These are phyloP conservation scores for Biscogniauxia marginata DNA, from an alignment of 2,329 filamentous ascomycete genomes.

Conservation along the genomic window DNA sequence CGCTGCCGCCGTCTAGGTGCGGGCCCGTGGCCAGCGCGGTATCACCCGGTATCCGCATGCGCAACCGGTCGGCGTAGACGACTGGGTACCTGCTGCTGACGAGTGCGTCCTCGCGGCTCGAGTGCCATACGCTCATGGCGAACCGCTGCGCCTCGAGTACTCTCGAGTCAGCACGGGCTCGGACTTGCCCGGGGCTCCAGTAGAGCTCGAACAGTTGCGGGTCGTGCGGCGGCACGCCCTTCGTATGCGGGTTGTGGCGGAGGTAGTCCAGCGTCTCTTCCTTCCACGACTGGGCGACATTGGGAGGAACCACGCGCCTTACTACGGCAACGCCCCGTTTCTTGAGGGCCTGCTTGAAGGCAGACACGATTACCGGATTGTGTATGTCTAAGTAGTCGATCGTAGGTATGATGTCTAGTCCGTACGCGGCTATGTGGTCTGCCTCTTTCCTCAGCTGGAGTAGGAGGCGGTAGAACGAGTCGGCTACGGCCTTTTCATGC, in stretches of 20 bases:
- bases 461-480: conserved; percentile 43
- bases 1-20: conserved; percentile 71
- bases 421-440: conserved; percentile 34
- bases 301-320: conserved; percentile 61
- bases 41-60: conserved; percentile 70
- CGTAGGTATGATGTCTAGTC: conserved; percentile 39
- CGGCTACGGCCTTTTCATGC: conserved; percentile 37
- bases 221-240: conserved; percentile 60
- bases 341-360: conserved; percentile 37
- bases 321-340: conserved; percentile 65
- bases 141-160: conserved; percentile 61
- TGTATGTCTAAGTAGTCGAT: conserved; percentile 42
- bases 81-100: conserved; percentile 57
- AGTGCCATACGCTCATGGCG: conserved; percentile 63
- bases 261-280: conserved; percentile 65
- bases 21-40: conserved; percentile 66
- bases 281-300: conserved; percentile 63
- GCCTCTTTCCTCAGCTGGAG: conserved; percentile 37
- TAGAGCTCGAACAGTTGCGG: conserved; percentile 73
- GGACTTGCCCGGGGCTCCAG: conserved; percentile 67
- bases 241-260: conserved; percentile 56
- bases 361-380: conserved; percentile 23
- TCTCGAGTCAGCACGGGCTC: conserved; percentile 63
- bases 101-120: conserved; percentile 44
- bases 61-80: conserved; percentile 68